Conservation (phyloP, 2,329 filamentous ascomycete species). For the Sporothrix globosa region DNA sequence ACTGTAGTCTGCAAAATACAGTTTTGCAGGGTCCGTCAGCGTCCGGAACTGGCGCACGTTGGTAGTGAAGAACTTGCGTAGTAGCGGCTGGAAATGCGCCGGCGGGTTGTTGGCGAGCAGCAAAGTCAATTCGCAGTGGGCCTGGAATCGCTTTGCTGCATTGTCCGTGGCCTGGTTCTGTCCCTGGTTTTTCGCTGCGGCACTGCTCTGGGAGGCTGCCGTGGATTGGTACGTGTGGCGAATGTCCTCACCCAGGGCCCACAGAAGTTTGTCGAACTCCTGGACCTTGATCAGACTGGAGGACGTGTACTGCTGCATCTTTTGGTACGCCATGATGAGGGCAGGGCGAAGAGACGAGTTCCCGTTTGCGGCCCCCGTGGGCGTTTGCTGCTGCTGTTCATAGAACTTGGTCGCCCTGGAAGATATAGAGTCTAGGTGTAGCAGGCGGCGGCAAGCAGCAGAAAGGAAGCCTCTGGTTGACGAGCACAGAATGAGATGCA, state of each 20-base stretch:
- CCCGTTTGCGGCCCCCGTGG: constrained; percentile 39
- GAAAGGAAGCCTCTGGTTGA: constrained; percentile 73
- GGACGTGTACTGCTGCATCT: constrained; percentile 56
- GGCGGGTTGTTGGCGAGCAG: constrained; percentile 55
- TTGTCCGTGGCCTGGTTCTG: constrained; percentile 43
- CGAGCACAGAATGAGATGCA: constrained; percentile 71
- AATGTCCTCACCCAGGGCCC: constrained; percentile 53
- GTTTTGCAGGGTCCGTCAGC: constrained; percentile 64
- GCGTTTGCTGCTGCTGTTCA: constrained; percentile 45
- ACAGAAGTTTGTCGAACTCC: constrained; percentile 66
- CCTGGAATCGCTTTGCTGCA: constrained; percentile 52
- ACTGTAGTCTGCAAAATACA: constrained; percentile 74
- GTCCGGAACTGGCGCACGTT: constrained; percentile 62
- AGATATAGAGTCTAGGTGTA: constrained; percentile 58
- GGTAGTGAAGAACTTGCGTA: constrained; percentile 66
- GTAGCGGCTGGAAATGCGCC: constrained; percentile 55
- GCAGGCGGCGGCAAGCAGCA: constrained; percentile 67
- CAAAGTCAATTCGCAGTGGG: constrained; percentile 56
- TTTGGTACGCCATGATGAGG: constrained; percentile 61
- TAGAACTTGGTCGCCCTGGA: constrained; percentile 56
- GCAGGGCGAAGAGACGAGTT: constrained; percentile 39
- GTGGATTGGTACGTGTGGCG: constrained; percentile 54
- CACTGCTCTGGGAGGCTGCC: constrained; percentile 2
- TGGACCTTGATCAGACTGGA: constrained; percentile 60
- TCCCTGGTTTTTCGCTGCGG: constrained; percentile 49